A percentile compares a stretch with the other conserved stretches of the same genome.
phyloP scores from a whole-genome alignment of 345 rosid genomes.

The Anacardium occidentale region DNA sequence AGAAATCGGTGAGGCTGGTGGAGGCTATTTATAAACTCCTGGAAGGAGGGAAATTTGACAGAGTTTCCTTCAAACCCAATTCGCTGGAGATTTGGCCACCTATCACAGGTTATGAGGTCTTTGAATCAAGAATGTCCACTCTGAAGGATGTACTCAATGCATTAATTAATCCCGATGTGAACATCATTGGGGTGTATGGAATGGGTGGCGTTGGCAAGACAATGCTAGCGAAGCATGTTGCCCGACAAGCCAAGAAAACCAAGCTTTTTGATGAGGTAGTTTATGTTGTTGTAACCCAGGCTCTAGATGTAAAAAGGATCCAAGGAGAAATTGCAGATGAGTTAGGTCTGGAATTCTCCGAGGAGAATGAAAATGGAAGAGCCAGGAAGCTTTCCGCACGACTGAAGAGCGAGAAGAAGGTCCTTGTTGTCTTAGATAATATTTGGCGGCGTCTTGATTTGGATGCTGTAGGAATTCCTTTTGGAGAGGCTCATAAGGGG shows the following conservation, averaged over 20 bases:
- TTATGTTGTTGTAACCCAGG: slow-evolving; percentile 14
- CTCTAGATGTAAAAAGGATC: slow-evolving; percentile 17
- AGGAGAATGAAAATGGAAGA: slow-evolving; percentile 3
- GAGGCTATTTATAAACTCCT: neutral
- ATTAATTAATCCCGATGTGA: slow-evolving; percentile 3
- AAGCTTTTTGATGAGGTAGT: slow-evolving; percentile 18
- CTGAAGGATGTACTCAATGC: neutral
- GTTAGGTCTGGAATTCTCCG: slow-evolving; percentile 14
- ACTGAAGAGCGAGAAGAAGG: neutral
- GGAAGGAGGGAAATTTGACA: neutral
- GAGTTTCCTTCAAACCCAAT: neutral
- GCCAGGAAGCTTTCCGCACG: neutral
- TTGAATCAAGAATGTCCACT: slow-evolving; percentile 22
- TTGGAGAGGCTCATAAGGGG: slow-evolving; percentile 7
- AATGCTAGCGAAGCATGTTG: slow-evolving; percentile 12
- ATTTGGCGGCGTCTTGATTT: slow-evolving; percentile 15
- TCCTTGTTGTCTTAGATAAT: slow-evolving; percentile 14
- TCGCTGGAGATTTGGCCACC: neutral
- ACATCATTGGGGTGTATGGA: slow-evolving; percentile 21
- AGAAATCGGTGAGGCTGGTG: slow-evolving; percentile 9
- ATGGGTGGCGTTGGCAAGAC: slow-evolving; percentile 24
- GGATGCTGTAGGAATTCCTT: slow-evolving; percentile 34
- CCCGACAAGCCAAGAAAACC: neutral
- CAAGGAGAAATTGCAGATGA: slow-evolving; percentile 21
- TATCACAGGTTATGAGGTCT: slow-evolving; percentile 5